Evolutionary conservation across 345 rosid species (phyloP), one percentile per base, ranked within the genome.

Genomic region (Capsella bursapastoris): DNA sequence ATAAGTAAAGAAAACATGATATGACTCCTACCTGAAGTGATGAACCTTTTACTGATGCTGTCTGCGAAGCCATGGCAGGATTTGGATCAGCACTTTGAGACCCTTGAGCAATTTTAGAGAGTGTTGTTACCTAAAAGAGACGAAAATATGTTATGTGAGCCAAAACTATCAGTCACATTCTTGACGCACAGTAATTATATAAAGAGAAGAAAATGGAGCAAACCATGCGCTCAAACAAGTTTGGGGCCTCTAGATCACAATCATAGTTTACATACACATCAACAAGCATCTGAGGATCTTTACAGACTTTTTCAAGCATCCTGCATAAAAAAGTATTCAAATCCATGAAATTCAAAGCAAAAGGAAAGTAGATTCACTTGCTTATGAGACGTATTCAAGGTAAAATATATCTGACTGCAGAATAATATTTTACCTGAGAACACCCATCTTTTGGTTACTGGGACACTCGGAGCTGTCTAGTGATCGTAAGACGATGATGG

Each of bases 211-310:
- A 37, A 51, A 32, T 45, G 62, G 66, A 60, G 34, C 60, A 38
- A 77, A 95, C 99, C 99, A 89, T 83, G 86, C 99, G 97, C 82
- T 95, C 97, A 86, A 95, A 95, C 84, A 95, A 85, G 85, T 92
- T 95, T 1, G 99, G 96, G 57, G 99, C 96, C 84, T 92, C 97
- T 66, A 89, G 92, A 92, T 92, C 99, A 78, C 99, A 92, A 65
- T 95, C 99, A 78, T 95, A 95, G 76, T 92, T 95, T 80, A 92
- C 97, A 84, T 83, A 95, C 61, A 95, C 86, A 81, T 95, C 99
- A 78, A 95, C 93, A 80, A 95, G 99, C 93, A 90, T 87, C 77
- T 95, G 97, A 60, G 99, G 88, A 84, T 95, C 95, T 80, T 83
- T 91, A 78, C 97, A 92, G 51, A 92, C 89, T 84, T 88, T 91